Evolutionary conservation across 2,329 filamentous ascomycete genomes (phyloP).

Genomic region (Pleomassaria siparia): DNA sequence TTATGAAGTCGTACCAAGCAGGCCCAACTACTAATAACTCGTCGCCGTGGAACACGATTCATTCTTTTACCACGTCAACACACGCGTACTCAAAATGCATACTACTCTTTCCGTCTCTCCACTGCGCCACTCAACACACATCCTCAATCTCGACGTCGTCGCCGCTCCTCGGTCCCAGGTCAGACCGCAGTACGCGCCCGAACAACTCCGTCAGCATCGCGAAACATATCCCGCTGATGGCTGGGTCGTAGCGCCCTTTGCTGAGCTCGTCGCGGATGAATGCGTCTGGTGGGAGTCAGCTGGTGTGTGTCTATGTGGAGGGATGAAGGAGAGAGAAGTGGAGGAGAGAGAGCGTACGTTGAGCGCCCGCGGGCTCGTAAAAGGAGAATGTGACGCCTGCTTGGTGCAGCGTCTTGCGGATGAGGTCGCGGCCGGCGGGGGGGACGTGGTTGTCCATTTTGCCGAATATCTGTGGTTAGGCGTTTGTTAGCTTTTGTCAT

Average conservation of each 20-base stretch:
- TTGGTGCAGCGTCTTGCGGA: conserved; percentile 78
- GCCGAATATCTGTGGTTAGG: conserved; percentile 70
- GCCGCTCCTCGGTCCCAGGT: conserved; percentile 70
- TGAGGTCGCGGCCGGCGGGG: conserved; percentile 77
- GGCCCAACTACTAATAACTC: too few species aligned
- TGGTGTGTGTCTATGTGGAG: background rate
- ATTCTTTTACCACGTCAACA: too few species aligned
- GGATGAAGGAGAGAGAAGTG: background rate
- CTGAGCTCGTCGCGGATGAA: conserved; percentile 92
- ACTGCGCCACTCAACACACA: conserved; percentile 56
- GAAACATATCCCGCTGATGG: conserved; percentile 83
- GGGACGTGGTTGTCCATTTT: conserved; percentile 90
- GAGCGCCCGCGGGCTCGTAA: conserved; percentile 89
- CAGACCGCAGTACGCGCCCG: conserved; percentile 72
- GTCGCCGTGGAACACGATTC: too few species aligned
- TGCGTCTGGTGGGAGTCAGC: conserved; percentile 58
- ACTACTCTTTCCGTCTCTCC: background rate
- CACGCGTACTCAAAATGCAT: background rate
- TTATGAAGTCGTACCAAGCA: background rate
- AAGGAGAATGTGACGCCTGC: conserved; percentile 75
- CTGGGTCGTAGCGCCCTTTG: conserved; percentile 92
- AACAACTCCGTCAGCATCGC: conserved; percentile 89
- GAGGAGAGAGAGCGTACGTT: conserved; percentile 57
- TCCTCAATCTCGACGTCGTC: conserved; percentile 67
- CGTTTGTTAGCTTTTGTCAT: too few species aligned